Evolutionary conservation across 2,329 filamentous ascomycete species (phyloP).

Genomic region (Chrysoporthe deuterocubensis): DNA sequence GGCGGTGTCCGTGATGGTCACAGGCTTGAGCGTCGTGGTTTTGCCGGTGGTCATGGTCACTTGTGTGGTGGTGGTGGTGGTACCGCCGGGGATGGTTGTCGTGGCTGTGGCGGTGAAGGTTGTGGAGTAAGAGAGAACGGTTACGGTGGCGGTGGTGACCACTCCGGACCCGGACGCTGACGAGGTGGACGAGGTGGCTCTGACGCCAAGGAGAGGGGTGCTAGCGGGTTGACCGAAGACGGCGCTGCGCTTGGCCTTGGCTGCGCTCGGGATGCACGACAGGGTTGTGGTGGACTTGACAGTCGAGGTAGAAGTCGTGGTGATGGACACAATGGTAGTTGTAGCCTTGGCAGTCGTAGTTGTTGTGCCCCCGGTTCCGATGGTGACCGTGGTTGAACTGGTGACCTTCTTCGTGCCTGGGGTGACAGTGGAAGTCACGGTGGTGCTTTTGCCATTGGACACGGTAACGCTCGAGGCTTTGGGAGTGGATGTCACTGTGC

Average conservation of each 20-base stretch:
- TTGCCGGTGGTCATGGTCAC: conserved; percentile 7
- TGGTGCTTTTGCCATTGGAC: background rate
- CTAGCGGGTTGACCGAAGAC: background rate
- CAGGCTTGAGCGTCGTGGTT: conserved; percentile 12
- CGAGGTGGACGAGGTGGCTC: background rate
- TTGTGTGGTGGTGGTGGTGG: background rate
- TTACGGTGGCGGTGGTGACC: background rate
- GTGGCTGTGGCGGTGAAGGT: background rate
- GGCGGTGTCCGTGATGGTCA: background rate
- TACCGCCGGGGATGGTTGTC: background rate
- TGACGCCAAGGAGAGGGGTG: conserved; percentile 1
- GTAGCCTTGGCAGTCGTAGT: conserved; percentile 29
- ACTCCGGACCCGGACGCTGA: background rate
- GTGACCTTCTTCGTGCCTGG: conserved; percentile 37
- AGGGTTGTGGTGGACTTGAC: conserved; percentile 32
- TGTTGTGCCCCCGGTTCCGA: conserved; percentile 21
- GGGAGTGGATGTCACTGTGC: background rate
- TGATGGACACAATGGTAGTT: conserved; percentile 25
- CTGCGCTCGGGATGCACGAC: conserved; percentile 19
- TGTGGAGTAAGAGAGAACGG: conserved; percentile 4
- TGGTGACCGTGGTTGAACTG: conserved; percentile 35
- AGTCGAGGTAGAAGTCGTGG: conserved; percentile 31
- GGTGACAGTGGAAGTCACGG: conserved; percentile 30
- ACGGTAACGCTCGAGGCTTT: background rate
- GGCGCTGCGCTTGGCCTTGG: conserved; percentile 14